Conservation (phyloP, 352 stramenopile species). For the Phytophthora kernoviae region DNA sequence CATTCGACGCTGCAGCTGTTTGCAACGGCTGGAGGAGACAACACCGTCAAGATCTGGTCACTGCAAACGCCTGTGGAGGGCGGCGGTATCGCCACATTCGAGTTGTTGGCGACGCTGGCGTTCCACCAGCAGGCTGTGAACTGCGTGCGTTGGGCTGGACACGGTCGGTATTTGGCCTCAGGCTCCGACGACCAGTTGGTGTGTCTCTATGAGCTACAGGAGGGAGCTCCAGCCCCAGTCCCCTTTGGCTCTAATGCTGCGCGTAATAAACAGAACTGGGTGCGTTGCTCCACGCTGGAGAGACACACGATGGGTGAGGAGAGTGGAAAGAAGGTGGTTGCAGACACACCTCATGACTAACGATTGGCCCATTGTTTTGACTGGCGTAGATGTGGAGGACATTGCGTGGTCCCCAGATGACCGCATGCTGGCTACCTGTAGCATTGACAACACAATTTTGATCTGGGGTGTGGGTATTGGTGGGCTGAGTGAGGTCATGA, state of each 20-base stretch:
- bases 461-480: conserved; percentile 82
- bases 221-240: conserved; percentile 61
- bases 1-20: conserved; percentile 77
- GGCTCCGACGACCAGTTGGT: conserved; percentile 86
- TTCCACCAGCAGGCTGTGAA: conserved; percentile 89
- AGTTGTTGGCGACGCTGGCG: conserved; percentile 79
- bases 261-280: conserved; percentile 88
- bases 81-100: conserved; percentile 65
- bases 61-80: conserved; percentile 37
- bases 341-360: background rate
- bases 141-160: conserved; percentile 81
- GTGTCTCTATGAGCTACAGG: conserved; percentile 82
- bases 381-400: conserved; percentile 77
- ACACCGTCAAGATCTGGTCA: conserved; percentile 87
- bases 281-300: conserved; percentile 79
- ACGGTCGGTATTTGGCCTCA: conserved; percentile 82
- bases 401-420: conserved; percentile 88
- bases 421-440: conserved; percentile 87
- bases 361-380: background rate
- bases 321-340: background rate
- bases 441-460: conserved; percentile 89
- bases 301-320: conserved; percentile 81
- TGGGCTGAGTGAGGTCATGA: conserved; percentile 69
- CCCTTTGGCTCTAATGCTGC: conserved; percentile 80
- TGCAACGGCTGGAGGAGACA: conserved; percentile 82